Base-by-base conservation (phyloP, 805 yeast species). In the Barnettozyma siamensis region DNA sequence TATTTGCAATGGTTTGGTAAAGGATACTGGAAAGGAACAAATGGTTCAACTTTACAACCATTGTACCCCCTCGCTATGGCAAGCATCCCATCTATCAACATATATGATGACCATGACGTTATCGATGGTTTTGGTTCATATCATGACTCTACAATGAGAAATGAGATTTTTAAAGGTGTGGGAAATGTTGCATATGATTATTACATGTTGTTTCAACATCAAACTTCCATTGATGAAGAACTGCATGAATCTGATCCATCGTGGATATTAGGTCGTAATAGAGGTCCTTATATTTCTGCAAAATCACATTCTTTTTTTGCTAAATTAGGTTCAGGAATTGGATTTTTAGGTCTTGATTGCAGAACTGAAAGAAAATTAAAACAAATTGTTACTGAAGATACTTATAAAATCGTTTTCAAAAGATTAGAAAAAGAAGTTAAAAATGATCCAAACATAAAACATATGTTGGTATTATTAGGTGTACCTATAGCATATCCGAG, bases 121-220 rank as follows among this genome's bases (percentile, higher is more conserved):
- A 89, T 93, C 50, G 99, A 91, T 58, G 99, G 98, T 3, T 91
- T 78, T 64, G 99, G 98, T 2, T 85, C 96, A 0, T 91, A 91
- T 60, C 69, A 72, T 37, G 84, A 88, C 49, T 42, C 62, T 1
- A 86, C 95, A 27, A 88, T 88, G 96, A 53, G 54, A 3, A 75
- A 78, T 31, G 79, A 77, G 1, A 74, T 86, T 8, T 86, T 91
- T 58, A 59, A 63, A 42, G 76, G 81, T 11, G 73, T 91, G 26
- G 98, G 98, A 9, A 72, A 73, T 45, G 64, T 76, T 11, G 96
- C 98, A 2, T 87, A 77, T 67, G 80, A 80, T 56, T 89, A 83
- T 63, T 91, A 93, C 62, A 74, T 88, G 84, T 62, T 93, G 17
- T 91, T 91, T 67, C 98, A 91, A 67, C 97, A 89, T 53, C 94